Evolutionary conservation across 1,284 basidiomycete genomes (phyloP).

Genomic region (Grifola frondosa): DNA sequence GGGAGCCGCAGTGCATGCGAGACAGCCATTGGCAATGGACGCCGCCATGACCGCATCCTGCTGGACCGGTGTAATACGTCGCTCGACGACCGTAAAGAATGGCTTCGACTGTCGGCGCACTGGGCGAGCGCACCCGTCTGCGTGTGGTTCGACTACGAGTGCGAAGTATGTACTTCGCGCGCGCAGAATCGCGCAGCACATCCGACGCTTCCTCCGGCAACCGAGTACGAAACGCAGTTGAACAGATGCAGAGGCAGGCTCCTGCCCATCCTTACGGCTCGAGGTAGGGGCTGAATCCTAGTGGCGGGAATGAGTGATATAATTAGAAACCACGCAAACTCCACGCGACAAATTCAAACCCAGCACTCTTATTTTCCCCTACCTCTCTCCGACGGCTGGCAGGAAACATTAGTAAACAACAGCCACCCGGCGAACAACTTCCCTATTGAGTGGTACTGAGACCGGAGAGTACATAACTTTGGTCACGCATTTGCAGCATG

Average conservation of each 20-base stretch:
- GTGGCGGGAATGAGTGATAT: too few species aligned
- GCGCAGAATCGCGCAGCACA: slow-evolving; percentile 57
- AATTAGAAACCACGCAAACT: too few species aligned
- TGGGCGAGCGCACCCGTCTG: slow-evolving; percentile 48
- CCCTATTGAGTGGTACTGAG: too few species aligned
- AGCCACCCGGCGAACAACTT: too few species aligned
- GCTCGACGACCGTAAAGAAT: slow-evolving; percentile 43
- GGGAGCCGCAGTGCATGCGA: slow-evolving; percentile 52
- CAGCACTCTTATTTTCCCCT: too few species aligned
- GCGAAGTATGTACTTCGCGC: slow-evolving; percentile 48
- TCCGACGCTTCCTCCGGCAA: slow-evolving; percentile 54
- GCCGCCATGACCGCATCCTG: slow-evolving; percentile 39
- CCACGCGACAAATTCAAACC: too few species aligned
- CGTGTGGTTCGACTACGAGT: slow-evolving; percentile 57
- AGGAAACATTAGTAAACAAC: too few species aligned
- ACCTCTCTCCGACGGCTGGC: too few species aligned
- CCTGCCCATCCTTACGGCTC: too few species aligned
- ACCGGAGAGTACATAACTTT: too few species aligned
- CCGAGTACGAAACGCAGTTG: slow-evolving; percentile 52
- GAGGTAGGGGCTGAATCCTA: too few species aligned
- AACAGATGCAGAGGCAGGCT: slow-evolving; percentile 53
- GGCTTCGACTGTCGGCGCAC: slow-evolving; percentile 51
- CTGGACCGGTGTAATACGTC: slow-evolving; percentile 59
- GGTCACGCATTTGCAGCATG: too few species aligned
- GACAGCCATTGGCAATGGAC: slow-evolving; percentile 41